Evolutionary conservation across 257 asterid species (phyloP), one percentile per base, ranked within the genome.

Genomic region (Fraxinus quadrangulata): DNA sequence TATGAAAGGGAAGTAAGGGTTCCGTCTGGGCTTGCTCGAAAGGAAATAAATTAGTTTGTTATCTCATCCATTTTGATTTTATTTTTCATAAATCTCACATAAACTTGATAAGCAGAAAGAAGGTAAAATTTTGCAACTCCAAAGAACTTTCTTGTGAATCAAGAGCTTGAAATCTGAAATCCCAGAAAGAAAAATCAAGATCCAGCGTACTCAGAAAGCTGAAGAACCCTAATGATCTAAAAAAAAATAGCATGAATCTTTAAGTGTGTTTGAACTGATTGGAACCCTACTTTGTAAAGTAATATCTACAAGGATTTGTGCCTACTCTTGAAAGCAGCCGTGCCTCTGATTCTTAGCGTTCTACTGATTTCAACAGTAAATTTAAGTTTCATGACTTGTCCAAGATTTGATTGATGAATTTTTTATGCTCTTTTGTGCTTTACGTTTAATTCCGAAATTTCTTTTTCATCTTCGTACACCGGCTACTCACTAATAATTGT

Each of bases 171-270:
- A 71, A 71, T 28, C 67, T 11, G 80, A 74, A 75, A 80, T 67
- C 74, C 33, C 83, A 79, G 66, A 71, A 73, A 77, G 34, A 42
- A 36, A 9, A 56, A 39, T 31, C 37, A 67, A 69, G 75, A n/a
- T n/a, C 51, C 56, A 34, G 31, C 28, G 71, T 7, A 40, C 49
- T 49, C 24, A 30, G 42, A 17, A 28, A n/a, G n/a, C 45, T 69
- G 54, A 51, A 6, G 80, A 85, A 79, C 85, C 86, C 90, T 83
- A 84, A 66, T 33, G 84, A 78, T 78, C 74, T 80, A 63, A 39
- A 59, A 31, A 26, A 70, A 51, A 59, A 40, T 49, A 68, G 79
- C 84, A 70, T 30, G 70, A 75, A 75, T 79, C 67, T 81, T 73
- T 71, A 33, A 33, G 36, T 3, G 6, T 33, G 36, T 33, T 33